Conservation (phyloP, 139 green algal genomes). For the Volvox reticuliferus region DNA sequence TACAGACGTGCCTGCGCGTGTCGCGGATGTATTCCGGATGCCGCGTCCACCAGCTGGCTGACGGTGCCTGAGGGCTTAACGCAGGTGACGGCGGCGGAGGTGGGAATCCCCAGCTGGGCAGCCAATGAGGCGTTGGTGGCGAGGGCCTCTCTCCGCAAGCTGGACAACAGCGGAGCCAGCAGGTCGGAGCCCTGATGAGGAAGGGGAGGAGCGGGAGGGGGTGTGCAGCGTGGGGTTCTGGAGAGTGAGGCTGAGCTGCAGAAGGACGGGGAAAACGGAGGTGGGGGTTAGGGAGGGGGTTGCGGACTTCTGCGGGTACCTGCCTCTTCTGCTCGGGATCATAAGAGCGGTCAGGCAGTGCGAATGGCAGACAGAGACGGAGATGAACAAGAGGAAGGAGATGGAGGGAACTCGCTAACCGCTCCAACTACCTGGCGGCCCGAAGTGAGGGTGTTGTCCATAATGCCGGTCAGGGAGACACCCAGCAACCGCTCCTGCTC, state of each 20-base stretch:
- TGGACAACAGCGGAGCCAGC: slow-evolving; percentile 27
- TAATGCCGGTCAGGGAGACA: slow-evolving; percentile 65
- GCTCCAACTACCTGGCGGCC: slow-evolving; percentile 16
- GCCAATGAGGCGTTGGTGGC: slow-evolving; percentile 46
- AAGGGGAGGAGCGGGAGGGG: background rate
- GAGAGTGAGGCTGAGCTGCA: too few relatives aligned
- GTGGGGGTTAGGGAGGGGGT: too few relatives aligned
- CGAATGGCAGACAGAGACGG: too few relatives aligned
- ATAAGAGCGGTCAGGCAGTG: too few relatives aligned
- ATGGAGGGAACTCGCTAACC: too few relatives aligned
- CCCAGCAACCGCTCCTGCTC: slow-evolving; percentile 64
- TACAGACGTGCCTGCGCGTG: slow-evolving; percentile 27
- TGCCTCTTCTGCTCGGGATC: too few relatives aligned
- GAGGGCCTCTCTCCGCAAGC: slow-evolving; percentile 20
- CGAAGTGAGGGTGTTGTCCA: slow-evolving; percentile 61
- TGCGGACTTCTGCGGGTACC: too few relatives aligned
- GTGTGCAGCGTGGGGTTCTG: too few relatives aligned
- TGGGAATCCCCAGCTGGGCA: slow-evolving; percentile 52
- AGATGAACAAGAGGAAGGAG: too few relatives aligned
- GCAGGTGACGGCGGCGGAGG: slow-evolving; percentile 58
- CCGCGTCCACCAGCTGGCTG: slow-evolving; percentile 63
- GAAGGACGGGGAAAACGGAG: too few relatives aligned
- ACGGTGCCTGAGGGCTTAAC: slow-evolving; percentile 67
- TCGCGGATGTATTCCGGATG: slow-evolving; percentile 62
- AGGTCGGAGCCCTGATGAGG: slow-evolving; percentile 10